Evolutionary conservation across 306 rosid genomes (phyloP), one percentile per base, ranked within the genome.

Genomic region (Vigna unguiculata): DNA sequence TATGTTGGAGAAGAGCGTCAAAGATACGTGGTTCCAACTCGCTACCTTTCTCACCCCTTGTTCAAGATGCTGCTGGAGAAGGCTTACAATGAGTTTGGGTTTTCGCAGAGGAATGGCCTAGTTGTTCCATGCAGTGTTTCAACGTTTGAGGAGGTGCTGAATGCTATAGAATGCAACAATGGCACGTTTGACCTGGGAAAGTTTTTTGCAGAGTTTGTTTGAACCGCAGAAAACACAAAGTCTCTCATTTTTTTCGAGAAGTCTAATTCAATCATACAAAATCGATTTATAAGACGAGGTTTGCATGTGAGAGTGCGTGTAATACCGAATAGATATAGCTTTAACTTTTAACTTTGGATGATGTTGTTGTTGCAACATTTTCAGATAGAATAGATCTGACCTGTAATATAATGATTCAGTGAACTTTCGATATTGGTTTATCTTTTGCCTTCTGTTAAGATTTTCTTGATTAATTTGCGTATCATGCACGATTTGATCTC

Each of bases 41-140:
- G 85, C 48, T 91, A 72, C 75, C 93, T 93, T 19, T 75, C 85
- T 40, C 98, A 93, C 55, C 98, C 98, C 0, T 87, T 94, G 22
- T 87, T 94, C 85, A 94, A 90, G 95, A 94, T 94, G 84, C 51
- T 91, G 75, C 34, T 91, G 78, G 94, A 94, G 64, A 94, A 90
- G 80, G 82, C 94, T 0, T 80, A 74, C 74, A 69, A 90, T 21
- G 98, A 91, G 81, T 94, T 88, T 70, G 98, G 98, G 19, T 94
- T 89, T 21, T 78, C 84, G 14, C 97, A 91, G 58, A 87, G 81
- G 74, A 81, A 61, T 71, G 96, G 94, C 2, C 88, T 94, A 0
- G 94, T 88, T 1, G 86, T 94, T 75, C 97, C 97, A 17, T 91
- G 96, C 81, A 89, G 77, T 63, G 93, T 91, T 72, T 85, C 85